A percentile compares a stretch with the other conserved stretches of the same genome.
These are phyloP conservation scores for Malassezia psittaci DNA, from an alignment of 1,284 basidiomycete species.

Conservation along the genomic window DNA sequence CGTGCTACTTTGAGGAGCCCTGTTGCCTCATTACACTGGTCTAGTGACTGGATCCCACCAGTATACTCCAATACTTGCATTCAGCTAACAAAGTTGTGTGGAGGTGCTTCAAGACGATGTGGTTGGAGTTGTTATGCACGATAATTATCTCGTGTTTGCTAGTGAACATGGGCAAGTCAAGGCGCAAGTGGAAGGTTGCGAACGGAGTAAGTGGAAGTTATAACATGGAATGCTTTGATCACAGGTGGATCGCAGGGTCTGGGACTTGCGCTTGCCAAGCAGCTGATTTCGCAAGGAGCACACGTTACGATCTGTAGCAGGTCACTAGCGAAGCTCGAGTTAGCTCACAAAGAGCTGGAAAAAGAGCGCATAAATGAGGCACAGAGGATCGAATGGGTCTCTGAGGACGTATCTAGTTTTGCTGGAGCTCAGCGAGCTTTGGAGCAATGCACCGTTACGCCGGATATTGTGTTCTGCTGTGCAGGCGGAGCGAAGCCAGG, in stretches of 20 bases:
- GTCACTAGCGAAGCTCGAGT: slow-evolving; percentile 56
- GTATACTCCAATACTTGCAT: slow-evolving; percentile 8
- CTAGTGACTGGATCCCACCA: neutral
- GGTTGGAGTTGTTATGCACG: neutral
- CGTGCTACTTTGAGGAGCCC: slow-evolving; percentile 17
- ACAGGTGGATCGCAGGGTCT: slow-evolving; percentile 73
- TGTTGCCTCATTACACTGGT: neutral
- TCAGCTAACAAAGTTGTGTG: neutral
- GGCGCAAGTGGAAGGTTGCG: neutral
- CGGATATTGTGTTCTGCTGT: slow-evolving; percentile 64
- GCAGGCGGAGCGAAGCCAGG: slow-evolving; percentile 61
- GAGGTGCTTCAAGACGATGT: neutral
- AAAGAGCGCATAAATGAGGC: slow-evolving; percentile 36
- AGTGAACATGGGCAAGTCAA: neutral
- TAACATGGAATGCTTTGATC: slow-evolving; percentile 50
- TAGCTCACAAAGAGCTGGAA: slow-evolving; percentile 58
- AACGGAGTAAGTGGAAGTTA: neutral
- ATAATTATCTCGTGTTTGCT: neutral
- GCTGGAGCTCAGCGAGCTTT: slow-evolving; percentile 25
- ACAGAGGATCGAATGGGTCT: slow-evolving; percentile 24
- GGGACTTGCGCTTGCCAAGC: slow-evolving; percentile 62
- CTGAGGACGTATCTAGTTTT: slow-evolving; percentile 40
- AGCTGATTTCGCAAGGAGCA: slow-evolving; percentile 63
- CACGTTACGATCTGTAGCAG: slow-evolving; percentile 72
- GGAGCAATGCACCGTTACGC: slow-evolving; percentile 49